Base-by-base conservation (phyloP, 23 red algal genomes). In the Chondrus crispus region DNA sequence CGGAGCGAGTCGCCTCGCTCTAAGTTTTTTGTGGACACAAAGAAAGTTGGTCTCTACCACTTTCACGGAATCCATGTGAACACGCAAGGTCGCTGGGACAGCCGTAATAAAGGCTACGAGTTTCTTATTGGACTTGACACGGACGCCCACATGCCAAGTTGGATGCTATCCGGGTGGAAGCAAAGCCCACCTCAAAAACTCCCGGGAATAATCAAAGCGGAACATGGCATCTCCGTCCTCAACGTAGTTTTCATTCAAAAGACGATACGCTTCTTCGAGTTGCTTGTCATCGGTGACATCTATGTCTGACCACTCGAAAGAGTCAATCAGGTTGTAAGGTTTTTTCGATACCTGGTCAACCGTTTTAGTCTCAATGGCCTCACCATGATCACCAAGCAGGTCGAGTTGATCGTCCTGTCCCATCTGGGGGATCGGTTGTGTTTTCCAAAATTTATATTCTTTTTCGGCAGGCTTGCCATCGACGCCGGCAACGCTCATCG, bases 11-110 rank as follows among this genome's bases (percentile, higher is more conserved):
- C 97, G 94, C 68, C 96, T 99, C 33, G 85, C 44, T 11, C 97
- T 74, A 22, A 99, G 83, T 57, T 94, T 96, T 85, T 99, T 99
- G 93, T 99, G 97, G 33, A 99, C 89, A 49, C 97, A 99, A 12
- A 99, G 94, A 60, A 99, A 99, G 78, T 99, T 96, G 46, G 96
- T 95, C 78, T 99, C 97, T 2, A 91, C 94, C 78, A 89, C 84
- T 36, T 32, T 35, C 24, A 89, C 44, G 22, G 54, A 13, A 6
- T 43, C 36, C 47, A 42, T 36, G 38, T 91, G 81, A 0, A 95
- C 46, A 18, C 12, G 42, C 26, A 98, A 50, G 32, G 70, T 87
- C 35, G 91, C 90, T 33, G 94, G 93, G 37, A 99, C 69, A 40
- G 97, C 97, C 41, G 91, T 81, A 80, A 99, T 99, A 41, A 99